Evolutionary conservation across 2,329 filamentous ascomycete species (phyloP).

Genomic region (Ceratocystis alfenasii): DNA sequence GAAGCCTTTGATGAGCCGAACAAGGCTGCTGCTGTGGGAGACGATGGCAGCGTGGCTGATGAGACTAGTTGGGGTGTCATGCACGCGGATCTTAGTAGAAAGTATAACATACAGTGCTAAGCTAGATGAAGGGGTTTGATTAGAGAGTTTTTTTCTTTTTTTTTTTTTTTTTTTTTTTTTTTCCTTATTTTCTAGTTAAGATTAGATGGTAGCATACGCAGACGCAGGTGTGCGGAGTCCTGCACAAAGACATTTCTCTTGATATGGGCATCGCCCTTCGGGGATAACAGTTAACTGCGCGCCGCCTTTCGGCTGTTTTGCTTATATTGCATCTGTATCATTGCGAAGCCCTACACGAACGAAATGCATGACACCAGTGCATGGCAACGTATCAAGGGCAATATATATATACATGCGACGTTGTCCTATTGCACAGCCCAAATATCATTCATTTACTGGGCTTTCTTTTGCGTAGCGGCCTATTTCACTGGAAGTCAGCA

Average conservation of each 20-base stretch:
- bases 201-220: background rate
- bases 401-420: too few relatives aligned
- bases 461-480: constrained; percentile 5
- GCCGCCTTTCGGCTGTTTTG: background rate
- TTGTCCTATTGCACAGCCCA: too few relatives aligned
- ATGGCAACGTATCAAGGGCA: too few relatives aligned
- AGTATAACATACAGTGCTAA: constrained; percentile 34
- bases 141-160: background rate
- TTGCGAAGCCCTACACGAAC: background rate
- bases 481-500: background rate
- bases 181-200: background rate
- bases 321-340: background rate
- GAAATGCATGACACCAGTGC: too few relatives aligned
- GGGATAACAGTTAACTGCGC: background rate
- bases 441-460: background rate
- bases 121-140: background rate
- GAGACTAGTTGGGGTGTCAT: constrained; percentile 62
- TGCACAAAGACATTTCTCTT: background rate
- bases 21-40: constrained; percentile 53
- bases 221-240: background rate
- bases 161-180: too few relatives aligned
- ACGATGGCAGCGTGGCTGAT: constrained; percentile 48
- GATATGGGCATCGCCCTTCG: background rate
- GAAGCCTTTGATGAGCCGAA: constrained; percentile 63
- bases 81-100: constrained; percentile 44